These are phyloP conservation scores for Chaetomium sp. DNA, from an alignment of 2,329 filamentous ascomycete genomes.

Conservation along the genomic window DNA sequence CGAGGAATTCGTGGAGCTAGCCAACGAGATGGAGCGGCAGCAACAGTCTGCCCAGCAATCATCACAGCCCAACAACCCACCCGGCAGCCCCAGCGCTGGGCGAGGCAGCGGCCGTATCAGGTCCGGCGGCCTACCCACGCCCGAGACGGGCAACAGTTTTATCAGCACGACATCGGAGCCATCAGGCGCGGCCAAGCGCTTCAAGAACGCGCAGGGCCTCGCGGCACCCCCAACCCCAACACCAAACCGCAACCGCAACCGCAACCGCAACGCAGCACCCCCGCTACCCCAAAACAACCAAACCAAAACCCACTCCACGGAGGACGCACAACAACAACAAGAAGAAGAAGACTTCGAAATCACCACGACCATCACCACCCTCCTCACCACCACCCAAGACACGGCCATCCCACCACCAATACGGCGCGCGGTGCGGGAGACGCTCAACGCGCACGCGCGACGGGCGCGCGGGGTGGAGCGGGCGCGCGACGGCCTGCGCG, in stretches of 20 bases:
- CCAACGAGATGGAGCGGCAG: conserved; percentile 39
- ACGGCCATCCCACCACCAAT: conserved; percentile 41
- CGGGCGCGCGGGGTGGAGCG: conserved; percentile 25
- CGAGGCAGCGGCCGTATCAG: background rate
- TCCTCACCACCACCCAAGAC: conserved; percentile 47
- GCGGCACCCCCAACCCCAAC: conserved; percentile 13
- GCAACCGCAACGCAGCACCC: background rate
- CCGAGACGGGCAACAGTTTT: conserved; percentile 16
- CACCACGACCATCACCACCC: conserved; percentile 50
- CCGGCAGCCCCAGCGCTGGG: conserved; percentile 32
- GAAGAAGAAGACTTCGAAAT: conserved; percentile 42
- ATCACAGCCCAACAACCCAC: background rate
- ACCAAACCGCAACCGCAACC: conserved; percentile 2
- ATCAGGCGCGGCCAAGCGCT: conserved; percentile 7
- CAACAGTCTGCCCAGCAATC: background rate
- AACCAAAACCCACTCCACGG: background rate
- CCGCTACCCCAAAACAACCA: background rate
- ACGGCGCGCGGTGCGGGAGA: conserved; percentile 41
- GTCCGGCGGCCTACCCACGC: conserved; percentile 8
- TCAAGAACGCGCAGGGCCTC: background rate
- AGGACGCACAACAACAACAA: too few species aligned
- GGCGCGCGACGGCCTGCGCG: conserved; percentile 42
- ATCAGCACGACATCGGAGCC: background rate
- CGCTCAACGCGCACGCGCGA: conserved; percentile 28
- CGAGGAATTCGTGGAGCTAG: conserved; percentile 39